Base-by-base conservation (phyloP, 306 rosid species). In the Lablab purpureus region DNA sequence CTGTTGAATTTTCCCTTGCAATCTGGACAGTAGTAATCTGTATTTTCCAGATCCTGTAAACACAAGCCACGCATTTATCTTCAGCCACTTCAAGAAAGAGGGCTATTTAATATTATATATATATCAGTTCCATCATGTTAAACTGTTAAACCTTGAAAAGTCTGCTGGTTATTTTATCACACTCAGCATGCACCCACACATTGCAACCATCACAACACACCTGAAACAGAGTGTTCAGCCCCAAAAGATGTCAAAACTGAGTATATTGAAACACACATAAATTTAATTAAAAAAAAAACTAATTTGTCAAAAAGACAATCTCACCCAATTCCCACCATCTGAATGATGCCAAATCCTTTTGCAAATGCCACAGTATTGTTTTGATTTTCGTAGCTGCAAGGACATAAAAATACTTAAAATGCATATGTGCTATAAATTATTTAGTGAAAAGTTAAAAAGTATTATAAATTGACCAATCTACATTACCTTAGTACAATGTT, bases 141-240 rank as follows among this genome's bases (percentile, higher is more conserved):
- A 80, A 27, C 69, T n/a, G n/a, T n/a, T n/a, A n/a, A n/a, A 95
- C 99, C 99, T 93, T 91, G 64, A 95, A 84, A 67, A 85, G 83
- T 74, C 85, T 64, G 59, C 84, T 49, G 43, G 98, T 83, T 45
- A 93, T 91, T 74, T 87, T 85, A 74, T 81, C 99, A 55, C 99
- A 95, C 81, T 93, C 97, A 5, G 98, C 98, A 84, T 95, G 99
- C 76, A 95, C 97, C 99, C 98, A 95, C 73, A 95, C 99, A 74
- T 93, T 89, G 85, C 99, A 95, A 76, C 97, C 92, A 83, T 95
- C 99, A 81, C 99, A 95, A 75, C 96, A 91, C 41, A 95, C 98
- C 99, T 95, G 75, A 79, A 76, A 59, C 79, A 70, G 23, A 77
- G 37, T 72, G 80, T 60, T 79, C 70, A 78, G 80, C 69, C 47